Conservation (phyloP, 2,329 filamentous ascomycete genomes). For the Fusarium sp. region DNA sequence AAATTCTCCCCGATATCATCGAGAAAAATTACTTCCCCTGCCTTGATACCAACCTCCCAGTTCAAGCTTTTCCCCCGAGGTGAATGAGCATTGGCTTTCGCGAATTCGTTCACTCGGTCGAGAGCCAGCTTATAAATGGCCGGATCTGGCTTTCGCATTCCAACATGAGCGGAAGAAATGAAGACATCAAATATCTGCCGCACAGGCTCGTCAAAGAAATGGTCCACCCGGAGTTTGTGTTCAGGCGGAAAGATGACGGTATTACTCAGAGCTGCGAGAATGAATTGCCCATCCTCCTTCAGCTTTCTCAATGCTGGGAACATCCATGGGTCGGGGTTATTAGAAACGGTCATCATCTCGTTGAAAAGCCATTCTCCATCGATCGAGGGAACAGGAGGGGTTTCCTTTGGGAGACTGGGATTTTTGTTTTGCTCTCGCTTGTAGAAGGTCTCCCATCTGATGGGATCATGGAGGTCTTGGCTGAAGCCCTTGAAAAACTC, state of each 20-base stretch:
- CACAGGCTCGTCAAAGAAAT: slow-evolving; percentile 65
- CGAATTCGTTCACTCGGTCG: slow-evolving; percentile 69
- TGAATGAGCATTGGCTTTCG: slow-evolving; percentile 59
- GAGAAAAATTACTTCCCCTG: slow-evolving; percentile 82
- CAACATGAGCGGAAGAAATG: slow-evolving; percentile 85
- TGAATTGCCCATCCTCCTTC: slow-evolving; percentile 68
- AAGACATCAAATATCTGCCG: slow-evolving; percentile 83
- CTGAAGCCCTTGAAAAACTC: slow-evolving; percentile 82
- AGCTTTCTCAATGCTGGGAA: slow-evolving; percentile 80
- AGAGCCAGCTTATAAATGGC: slow-evolving; percentile 82
- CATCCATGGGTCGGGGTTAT: slow-evolving; percentile 84
- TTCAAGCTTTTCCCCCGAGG: slow-evolving; percentile 51
- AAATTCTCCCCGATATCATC: slow-evolving; percentile 96
- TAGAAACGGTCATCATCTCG: slow-evolving; percentile 84
- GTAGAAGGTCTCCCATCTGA: slow-evolving; percentile 76
- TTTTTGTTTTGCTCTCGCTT: slow-evolving; percentile 53
- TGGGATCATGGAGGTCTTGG: slow-evolving; percentile 72
- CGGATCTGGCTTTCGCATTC: slow-evolving; percentile 86
- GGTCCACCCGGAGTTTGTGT: slow-evolving; percentile 69
- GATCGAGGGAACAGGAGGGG: slow-evolving; percentile 74
- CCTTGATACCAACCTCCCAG: slow-evolving; percentile 61
- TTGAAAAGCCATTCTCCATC: slow-evolving; percentile 85
- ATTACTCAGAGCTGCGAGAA: slow-evolving; percentile 87
- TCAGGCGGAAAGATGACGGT: slow-evolving; percentile 85
- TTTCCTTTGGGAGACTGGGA: slow-evolving; percentile 49